A percentile compares a stretch with the other conserved stretches of the same genome.
Evolutionary conservation across 2,329 filamentous ascomycete species (phyloP).

Genomic region (Aspergillus sojae): DNA sequence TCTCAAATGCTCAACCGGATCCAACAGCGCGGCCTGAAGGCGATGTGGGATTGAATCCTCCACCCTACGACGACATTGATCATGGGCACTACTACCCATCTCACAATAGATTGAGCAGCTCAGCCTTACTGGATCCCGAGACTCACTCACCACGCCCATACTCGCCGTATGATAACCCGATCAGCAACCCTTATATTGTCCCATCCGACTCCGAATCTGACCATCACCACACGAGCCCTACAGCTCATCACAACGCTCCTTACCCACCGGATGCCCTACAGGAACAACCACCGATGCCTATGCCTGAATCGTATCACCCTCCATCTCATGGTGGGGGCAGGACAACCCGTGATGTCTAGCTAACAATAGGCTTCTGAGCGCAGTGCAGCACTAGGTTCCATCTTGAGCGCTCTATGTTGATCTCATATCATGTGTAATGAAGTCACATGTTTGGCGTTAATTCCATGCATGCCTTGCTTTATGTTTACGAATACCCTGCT

Average conservation of each 20-base stretch:
- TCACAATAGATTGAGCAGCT: constrained; percentile 13
- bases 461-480: constrained; percentile 5
- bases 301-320: constrained; percentile 34
- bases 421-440: constrained; percentile 7
- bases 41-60: constrained; percentile 18
- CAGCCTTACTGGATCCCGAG: constrained; percentile 18
- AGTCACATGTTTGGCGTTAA: constrained; percentile 1
- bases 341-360: neutral
- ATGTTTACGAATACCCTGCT: constrained; percentile 10
- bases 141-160: constrained; percentile 18
- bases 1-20: constrained; percentile 43
- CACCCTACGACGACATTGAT: constrained; percentile 22
- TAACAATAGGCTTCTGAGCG: neutral
- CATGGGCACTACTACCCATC: constrained; percentile 15
- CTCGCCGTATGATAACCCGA: constrained; percentile 23
- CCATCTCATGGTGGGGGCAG: constrained; percentile 21
- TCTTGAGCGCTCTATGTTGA: neutral
- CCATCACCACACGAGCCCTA: constrained; percentile 20
- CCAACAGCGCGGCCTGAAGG: constrained; percentile 26
- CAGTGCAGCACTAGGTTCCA: neutral
- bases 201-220: constrained; percentile 22
- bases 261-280: constrained; percentile 30
- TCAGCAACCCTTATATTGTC: constrained; percentile 18
- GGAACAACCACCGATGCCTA: constrained; percentile 34
- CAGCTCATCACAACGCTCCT: constrained; percentile 12